These are phyloP conservation scores for Sechiopsis laciniata DNA, from an alignment of 306 rosid genomes.

Conservation along the genomic window DNA sequence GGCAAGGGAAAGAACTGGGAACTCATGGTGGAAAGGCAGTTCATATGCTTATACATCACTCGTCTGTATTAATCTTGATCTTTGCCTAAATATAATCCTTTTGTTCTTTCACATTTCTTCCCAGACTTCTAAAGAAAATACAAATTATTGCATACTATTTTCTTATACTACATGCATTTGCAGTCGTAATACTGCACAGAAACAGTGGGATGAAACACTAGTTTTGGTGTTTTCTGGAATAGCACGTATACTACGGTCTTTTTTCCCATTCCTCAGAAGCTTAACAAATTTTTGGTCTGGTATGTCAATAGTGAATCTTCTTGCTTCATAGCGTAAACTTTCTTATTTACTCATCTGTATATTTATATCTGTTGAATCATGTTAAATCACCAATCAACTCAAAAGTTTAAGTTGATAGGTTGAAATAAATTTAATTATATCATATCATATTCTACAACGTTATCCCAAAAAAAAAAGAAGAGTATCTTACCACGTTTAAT, in stretches of 20 bases:
- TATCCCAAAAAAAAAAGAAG: no score
- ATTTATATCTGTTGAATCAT: background rate
- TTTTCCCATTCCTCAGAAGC: conserved; percentile 78
- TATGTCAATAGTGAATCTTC: conserved; percentile 35
- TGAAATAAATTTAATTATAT: no score
- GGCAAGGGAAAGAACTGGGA: conserved; percentile 98
- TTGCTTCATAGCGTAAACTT: conserved; percentile 16
- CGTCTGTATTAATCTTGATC: conserved; percentile 42
- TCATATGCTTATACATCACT: conserved; percentile 98
- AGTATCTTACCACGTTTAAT: no score
- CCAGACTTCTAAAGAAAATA: conserved; percentile 7
- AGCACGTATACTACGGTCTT: conserved; percentile 78
- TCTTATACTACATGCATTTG: conserved; percentile 33
- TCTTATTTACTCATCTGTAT: background rate
- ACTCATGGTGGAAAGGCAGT: conserved; percentile 97
- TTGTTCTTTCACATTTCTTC: conserved; percentile 11
- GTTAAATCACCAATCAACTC: no score
- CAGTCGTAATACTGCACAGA: conserved; percentile 99
- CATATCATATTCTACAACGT: no score
- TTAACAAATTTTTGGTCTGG: conserved; percentile 84
- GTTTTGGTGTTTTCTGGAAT: conserved; percentile 89
- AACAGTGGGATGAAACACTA: conserved; percentile 98
- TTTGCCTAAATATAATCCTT: background rate
- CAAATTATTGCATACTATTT: background rate
- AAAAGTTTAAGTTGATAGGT: no score